Conservation (phyloP, 2,329 filamentous ascomycete species). For the Penicillium sp. region DNA sequence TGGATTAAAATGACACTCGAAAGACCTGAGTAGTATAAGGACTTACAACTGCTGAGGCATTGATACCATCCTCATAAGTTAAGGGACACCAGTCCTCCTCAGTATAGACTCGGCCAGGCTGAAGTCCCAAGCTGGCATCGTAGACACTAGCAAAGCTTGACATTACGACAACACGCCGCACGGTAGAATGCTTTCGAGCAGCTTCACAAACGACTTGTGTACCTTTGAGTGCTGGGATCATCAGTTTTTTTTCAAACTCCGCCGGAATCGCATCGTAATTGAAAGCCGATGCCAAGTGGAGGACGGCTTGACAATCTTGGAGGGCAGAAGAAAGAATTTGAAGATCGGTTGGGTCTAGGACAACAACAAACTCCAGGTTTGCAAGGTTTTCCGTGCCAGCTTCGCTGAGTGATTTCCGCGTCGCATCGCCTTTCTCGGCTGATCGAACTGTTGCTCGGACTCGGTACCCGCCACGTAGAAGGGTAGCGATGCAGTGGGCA, state of each 20-base stretch:
- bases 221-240: constrained; percentile 33
- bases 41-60: constrained; percentile 25
- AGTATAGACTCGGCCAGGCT: constrained; percentile 25
- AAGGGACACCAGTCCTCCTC: constrained; percentile 29
- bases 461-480: constrained; percentile 16
- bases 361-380: constrained; percentile 18
- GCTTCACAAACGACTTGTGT: constrained; percentile 32
- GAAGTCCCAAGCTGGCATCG: constrained; percentile 24
- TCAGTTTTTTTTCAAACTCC: constrained; percentile 35
- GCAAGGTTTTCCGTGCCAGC: constrained; percentile 13
- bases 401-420: constrained; percentile 4
- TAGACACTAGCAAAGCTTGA: constrained; percentile 32
- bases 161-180: constrained; percentile 32
- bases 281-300: constrained; percentile 37
- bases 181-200: constrained; percentile 16
- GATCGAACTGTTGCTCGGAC: constrained; percentile 31
- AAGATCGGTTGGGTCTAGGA: constrained; percentile 21
- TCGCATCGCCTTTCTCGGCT: constrained; percentile 16
- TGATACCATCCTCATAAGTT: constrained; percentile 28
- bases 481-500: constrained; percentile 26
- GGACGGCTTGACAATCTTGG: constrained; percentile 20
- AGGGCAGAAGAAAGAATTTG: constrained; percentile 8
- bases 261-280: constrained; percentile 28
- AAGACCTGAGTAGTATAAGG: background rate
- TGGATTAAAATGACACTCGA: background rate